Conservation (phyloP, 2,329 filamentous ascomycete genomes). For the Biscogniauxia mediterranea region DNA sequence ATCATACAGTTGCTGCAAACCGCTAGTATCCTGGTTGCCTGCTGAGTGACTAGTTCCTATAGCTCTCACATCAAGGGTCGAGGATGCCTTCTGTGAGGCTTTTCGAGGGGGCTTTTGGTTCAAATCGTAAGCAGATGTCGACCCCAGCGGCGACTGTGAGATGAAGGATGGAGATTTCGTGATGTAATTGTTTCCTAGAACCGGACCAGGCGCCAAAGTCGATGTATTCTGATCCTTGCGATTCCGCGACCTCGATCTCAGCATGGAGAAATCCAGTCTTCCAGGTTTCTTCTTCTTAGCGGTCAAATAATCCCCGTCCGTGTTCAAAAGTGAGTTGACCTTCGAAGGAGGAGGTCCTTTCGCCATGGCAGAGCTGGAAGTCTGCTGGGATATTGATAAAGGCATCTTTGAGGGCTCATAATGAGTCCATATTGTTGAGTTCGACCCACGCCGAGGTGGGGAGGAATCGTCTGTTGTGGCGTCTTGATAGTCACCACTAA, state of each 20-base stretch:
- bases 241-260: conserved; percentile 37
- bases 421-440: conserved; percentile 55
- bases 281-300: conserved; percentile 48
- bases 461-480: conserved; percentile 42
- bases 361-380: conserved; percentile 57
- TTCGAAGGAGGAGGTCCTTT: conserved; percentile 53
- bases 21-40: conserved; percentile 35
- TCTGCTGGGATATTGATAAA: conserved; percentile 58
- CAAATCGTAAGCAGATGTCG: conserved; percentile 7
- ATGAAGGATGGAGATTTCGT: conserved; percentile 44
- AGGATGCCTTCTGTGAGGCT: conserved; percentile 16
- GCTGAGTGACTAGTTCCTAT: conserved; percentile 24
- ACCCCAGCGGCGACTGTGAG: conserved; percentile 29
- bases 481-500: conserved; percentile 27
- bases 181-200: conserved; percentile 38
- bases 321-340: conserved; percentile 45
- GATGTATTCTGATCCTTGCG: conserved; percentile 34
- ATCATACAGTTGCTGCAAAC: conserved; percentile 52
- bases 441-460: conserved; percentile 49
- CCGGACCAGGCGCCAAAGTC: conserved; percentile 20
- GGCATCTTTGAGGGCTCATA: conserved; percentile 57
- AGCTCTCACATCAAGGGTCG: conserved; percentile 16
- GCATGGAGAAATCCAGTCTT: conserved; percentile 46
- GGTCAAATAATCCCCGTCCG: conserved; percentile 37
- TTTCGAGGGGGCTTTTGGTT: conserved; percentile 14